phyloP scores from a whole-genome alignment of 2,329 filamentous ascomycete species.

The Curvularia spicifera region DNA sequence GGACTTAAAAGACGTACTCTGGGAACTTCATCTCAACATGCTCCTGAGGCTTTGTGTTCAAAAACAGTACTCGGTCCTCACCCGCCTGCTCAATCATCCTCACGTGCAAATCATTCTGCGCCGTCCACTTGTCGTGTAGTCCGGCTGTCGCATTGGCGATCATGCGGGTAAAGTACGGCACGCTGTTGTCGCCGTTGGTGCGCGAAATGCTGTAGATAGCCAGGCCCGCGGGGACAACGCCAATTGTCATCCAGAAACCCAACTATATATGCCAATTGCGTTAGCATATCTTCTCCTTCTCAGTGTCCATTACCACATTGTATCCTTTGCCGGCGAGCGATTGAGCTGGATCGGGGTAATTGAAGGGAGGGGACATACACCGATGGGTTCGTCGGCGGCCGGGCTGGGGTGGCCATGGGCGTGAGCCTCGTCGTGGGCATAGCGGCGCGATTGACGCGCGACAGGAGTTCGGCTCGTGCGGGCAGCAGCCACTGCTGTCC shows the following conservation, averaged over 20 bases:
- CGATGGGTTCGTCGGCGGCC: slow-evolving; percentile 57
- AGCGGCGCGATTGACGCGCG: slow-evolving; percentile 51
- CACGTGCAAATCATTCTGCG: slow-evolving; percentile 66
- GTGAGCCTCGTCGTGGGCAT: slow-evolving; percentile 47
- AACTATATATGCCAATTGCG: slow-evolving; percentile 40
- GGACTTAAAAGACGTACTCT: slow-evolving; percentile 62
- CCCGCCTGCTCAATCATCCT: slow-evolving; percentile 68
- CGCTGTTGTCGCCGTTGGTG: slow-evolving; percentile 47
- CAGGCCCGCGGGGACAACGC: slow-evolving; percentile 53
- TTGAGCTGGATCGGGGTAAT: slow-evolving; percentile 14
- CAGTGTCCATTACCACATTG: too few relatives aligned
- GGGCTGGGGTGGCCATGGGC: slow-evolving; percentile 43
- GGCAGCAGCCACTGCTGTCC: slow-evolving; percentile 52
- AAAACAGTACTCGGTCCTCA: slow-evolving; percentile 66
- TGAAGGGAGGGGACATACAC: slow-evolving; percentile 52
- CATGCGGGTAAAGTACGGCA: slow-evolving; percentile 55
- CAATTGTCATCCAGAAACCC: slow-evolving; percentile 57
- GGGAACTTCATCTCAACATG: slow-evolving; percentile 65
- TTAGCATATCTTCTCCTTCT: slow-evolving; percentile 22
- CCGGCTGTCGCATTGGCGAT: slow-evolving; percentile 63
- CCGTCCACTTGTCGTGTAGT: slow-evolving; percentile 60
- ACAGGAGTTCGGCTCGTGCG: slow-evolving; percentile 46
- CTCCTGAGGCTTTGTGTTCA: slow-evolving; percentile 54
- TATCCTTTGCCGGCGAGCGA: background rate
- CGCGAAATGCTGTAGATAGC: slow-evolving; percentile 56